Evolutionary conservation across 202 grass and related monocot species (phyloP).

Genomic region (Setaria viridis): DNA sequence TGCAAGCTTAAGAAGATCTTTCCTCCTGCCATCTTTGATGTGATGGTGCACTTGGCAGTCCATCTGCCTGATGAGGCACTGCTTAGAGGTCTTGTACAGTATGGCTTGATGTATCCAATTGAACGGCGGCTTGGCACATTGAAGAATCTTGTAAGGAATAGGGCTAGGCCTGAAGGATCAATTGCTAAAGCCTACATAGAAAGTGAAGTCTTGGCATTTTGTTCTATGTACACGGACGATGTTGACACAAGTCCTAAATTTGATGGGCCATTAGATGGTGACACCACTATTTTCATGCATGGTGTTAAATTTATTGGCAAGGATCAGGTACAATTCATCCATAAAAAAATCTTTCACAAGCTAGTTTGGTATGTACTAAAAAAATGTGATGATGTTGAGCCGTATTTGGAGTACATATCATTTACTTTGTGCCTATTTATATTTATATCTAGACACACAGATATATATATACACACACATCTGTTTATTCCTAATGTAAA

Average conservation of each 20-base stretch:
- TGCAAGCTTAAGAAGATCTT: not conserved
- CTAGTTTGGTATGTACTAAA: not conserved
- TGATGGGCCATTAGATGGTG: not conserved
- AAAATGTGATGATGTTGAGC: not conserved
- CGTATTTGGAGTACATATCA: not conserved
- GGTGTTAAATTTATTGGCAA: not conserved
- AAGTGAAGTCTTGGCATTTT: not conserved
- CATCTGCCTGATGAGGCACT: not conserved
- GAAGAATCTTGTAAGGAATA: not conserved
- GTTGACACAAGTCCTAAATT: not conserved
- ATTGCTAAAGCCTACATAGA: not conserved
- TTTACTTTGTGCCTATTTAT: not conserved
- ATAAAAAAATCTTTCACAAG: not conserved
- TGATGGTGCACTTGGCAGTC: not conserved
- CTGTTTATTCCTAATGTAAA: not conserved
- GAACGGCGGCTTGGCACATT: not conserved
- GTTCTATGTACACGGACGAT: not conserved
- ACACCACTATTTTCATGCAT: not conserved
- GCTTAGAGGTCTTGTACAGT: not conserved
- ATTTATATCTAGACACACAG: not conserved
- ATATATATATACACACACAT: no score
- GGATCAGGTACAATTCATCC: not conserved
- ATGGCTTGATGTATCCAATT: not conserved
- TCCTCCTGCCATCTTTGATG: not conserved
- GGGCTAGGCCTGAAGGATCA: not conserved